Conservation (phyloP, 1,139 yeast species). For the Hyphopichia fennica region DNA sequence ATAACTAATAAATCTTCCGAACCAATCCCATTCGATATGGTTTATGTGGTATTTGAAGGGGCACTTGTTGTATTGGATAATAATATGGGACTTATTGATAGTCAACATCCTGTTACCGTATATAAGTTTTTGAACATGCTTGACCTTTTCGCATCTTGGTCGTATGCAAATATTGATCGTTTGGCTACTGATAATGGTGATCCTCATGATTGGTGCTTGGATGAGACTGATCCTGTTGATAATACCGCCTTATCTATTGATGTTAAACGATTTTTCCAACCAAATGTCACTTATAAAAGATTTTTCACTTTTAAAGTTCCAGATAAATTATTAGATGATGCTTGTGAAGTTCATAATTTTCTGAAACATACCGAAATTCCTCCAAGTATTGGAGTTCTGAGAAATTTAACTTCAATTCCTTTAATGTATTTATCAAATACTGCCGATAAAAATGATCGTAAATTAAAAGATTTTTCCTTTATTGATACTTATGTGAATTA, state of each 20-base stretch:
- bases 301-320: constrained; percentile 45
- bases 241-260: constrained; percentile 38
- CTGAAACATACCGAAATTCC: constrained; percentile 39
- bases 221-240: constrained; percentile 47
- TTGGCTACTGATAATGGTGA: constrained; percentile 47
- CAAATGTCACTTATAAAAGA: constrained; percentile 41
- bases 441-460: constrained; percentile 12
- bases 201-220: constrained; percentile 52
- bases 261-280: constrained; percentile 38
- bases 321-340: constrained; percentile 41
- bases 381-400: constrained; percentile 38
- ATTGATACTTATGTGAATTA: constrained; percentile 40
- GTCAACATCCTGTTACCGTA: constrained; percentile 25
- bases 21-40: constrained; percentile 36
- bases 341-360: constrained; percentile 38
- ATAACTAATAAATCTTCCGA: constrained; percentile 20
- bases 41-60: constrained; percentile 36
- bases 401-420: constrained; percentile 17
- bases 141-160: constrained; percentile 49
- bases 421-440: constrained; percentile 21
- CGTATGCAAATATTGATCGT: constrained; percentile 47
- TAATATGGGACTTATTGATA: constrained; percentile 28
- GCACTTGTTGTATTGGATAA: constrained; percentile 26
- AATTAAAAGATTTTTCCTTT: constrained; percentile 35
- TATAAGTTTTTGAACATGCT: constrained; percentile 44